These are phyloP conservation scores for Aspergillus kassunensis DNA, from an alignment of 495 filamentous ascomycete species.

Conservation along the genomic window DNA sequence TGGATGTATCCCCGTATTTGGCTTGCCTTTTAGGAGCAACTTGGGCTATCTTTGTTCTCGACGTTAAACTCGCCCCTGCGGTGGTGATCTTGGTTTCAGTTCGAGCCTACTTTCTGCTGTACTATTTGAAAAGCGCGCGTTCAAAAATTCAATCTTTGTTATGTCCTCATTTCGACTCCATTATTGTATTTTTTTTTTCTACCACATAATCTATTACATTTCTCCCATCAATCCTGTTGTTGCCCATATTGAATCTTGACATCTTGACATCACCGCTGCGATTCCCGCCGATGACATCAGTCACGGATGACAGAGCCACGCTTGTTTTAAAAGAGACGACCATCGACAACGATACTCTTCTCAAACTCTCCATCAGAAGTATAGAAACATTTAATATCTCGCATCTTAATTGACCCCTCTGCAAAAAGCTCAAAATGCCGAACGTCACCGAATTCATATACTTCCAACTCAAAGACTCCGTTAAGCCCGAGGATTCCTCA, in stretches of 20 bases:
- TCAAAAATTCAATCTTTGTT: conserved; percentile 15
- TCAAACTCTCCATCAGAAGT: no score
- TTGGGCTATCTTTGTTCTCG: conserved; percentile 10
- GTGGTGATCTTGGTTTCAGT: conserved; percentile 32
- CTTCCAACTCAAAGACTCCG: conserved; percentile 34
- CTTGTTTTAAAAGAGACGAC: neutral
- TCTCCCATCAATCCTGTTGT: neutral
- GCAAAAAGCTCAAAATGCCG: conserved; percentile 16
- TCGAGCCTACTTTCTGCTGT: conserved; percentile 35
- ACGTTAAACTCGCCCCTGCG: conserved; percentile 27
- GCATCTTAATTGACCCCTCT: neutral
- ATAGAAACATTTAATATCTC: no score
- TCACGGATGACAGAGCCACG: neutral
- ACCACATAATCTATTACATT: no score
- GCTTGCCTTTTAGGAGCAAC: conserved; percentile 13
- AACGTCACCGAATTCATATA: conserved; percentile 37
- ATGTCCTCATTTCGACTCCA: conserved; percentile 26
- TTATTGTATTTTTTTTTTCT: neutral
- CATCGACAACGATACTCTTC: no score
- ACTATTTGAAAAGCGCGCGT: conserved; percentile 38
- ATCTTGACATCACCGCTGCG: conserved; percentile 2
- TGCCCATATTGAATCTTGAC: neutral
- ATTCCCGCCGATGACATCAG: conserved; percentile 12
- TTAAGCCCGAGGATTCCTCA: conserved; percentile 39
- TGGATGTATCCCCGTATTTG: conserved; percentile 11